Evolutionary conservation across 305 asterid species (phyloP).

Genomic region (Rubia peregrina): DNA sequence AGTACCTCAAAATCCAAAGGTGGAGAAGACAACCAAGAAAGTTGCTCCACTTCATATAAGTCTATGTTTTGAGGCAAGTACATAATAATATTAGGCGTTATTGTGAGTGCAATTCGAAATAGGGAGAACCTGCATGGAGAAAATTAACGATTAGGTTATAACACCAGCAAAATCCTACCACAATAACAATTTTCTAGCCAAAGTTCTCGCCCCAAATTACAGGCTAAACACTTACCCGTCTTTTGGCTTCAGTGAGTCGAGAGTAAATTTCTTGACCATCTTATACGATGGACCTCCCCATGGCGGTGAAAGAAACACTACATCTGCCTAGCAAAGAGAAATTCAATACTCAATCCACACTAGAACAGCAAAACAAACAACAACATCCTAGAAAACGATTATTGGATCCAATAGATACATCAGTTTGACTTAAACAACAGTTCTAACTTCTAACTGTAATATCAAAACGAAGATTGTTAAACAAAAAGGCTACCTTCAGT

Average conservation of each 20-base stretch:
- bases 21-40: slow-evolving; percentile 85
- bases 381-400: background rate
- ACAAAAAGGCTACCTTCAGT: slow-evolving; percentile 44
- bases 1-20: slow-evolving; percentile 59
- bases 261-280: slow-evolving; percentile 40
- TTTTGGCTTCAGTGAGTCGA: slow-evolving; percentile 66
- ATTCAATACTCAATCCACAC: background rate
- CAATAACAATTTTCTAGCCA: too few species aligned
- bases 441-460: background rate
- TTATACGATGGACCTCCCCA: slow-evolving; percentile 94
- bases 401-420: background rate
- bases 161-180: background rate
- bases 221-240: slow-evolving; percentile 54
- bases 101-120: slow-evolving; percentile 60
- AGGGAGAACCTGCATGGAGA: slow-evolving; percentile 51
- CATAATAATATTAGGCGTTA: slow-evolving; percentile 71
- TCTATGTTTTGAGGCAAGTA: slow-evolving; percentile 69
- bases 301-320: slow-evolving; percentile 84
- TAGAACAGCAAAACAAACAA: background rate
- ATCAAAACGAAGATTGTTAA: too few species aligned
- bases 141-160: background rate
- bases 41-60: slow-evolving; percentile 57
- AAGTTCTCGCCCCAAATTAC: background rate
- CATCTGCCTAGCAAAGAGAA: slow-evolving; percentile 55
- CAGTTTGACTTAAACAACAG: background rate